These are phyloP conservation scores for Cerioporus squamosus DNA, from an alignment of 1,284 basidiomycete species.

Conservation along the genomic window DNA sequence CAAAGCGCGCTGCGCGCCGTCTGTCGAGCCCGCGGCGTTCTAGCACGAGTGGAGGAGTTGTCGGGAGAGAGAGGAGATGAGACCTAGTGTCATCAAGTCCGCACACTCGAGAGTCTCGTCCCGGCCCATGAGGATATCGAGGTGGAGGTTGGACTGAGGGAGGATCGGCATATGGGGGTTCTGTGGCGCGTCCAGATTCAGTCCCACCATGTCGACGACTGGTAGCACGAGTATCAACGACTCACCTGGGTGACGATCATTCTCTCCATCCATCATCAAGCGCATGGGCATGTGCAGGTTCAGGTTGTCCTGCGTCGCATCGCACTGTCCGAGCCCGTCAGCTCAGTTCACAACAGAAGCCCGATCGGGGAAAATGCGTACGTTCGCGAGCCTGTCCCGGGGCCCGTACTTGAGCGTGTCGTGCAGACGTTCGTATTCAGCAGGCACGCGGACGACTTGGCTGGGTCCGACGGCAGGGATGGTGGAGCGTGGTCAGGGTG, in stretches of 20 bases:
- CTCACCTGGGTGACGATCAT: conserved; percentile 81
- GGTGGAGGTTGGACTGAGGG: conserved; percentile 77
- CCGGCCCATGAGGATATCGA: conserved; percentile 90
- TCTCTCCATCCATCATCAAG: conserved; percentile 92
- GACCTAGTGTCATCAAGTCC: conserved; percentile 50
- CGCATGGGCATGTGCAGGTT: conserved; percentile 89
- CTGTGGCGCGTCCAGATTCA: conserved; percentile 38
- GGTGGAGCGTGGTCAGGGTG: too few relatives aligned
- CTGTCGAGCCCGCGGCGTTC: background rate
- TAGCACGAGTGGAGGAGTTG: too few relatives aligned
- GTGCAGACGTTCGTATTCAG: conserved; percentile 74
- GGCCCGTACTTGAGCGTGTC: conserved; percentile 80
- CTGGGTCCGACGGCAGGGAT: conserved; percentile 72
- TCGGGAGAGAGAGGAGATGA: too few relatives aligned
- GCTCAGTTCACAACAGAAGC: too few relatives aligned
- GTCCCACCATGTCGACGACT: too few relatives aligned
- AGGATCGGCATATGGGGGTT: conserved; percentile 67
- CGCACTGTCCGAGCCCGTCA: conserved; percentile 67
- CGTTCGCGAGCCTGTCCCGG: conserved; percentile 71
- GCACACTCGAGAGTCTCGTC: conserved; percentile 75
- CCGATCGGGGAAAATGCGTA: conserved; percentile 37
- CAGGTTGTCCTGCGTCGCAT: conserved; percentile 88
- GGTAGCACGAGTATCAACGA: conserved; percentile 18
- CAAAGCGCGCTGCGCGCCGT: too few relatives aligned
- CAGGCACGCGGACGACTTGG: conserved; percentile 56